A percentile compares a stretch with the other conserved stretches of the same genome.
phyloP scores from a whole-genome alignment of 2,329 filamentous ascomycete genomes.

The Drechslerella coelobrocha region DNA sequence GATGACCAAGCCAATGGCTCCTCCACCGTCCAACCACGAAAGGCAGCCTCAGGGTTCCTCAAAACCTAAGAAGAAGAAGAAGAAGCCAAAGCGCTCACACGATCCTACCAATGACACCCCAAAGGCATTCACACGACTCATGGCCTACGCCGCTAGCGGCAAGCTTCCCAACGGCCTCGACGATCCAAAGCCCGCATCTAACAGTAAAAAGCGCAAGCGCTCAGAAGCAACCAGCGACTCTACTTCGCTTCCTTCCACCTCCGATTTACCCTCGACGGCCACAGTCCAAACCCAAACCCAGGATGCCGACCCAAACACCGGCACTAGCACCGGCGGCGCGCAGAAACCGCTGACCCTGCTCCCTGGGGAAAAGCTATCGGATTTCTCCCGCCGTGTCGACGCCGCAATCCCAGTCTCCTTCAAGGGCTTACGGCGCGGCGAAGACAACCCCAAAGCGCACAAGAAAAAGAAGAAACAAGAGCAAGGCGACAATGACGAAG shows the following conservation, averaged over 20 bases:
- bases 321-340: conserved; percentile 51
- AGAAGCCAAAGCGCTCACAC: conserved; percentile 20
- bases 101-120: conserved; percentile 77
- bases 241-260: background rate
- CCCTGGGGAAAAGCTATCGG: conserved; percentile 80
- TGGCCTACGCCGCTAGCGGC: conserved; percentile 74
- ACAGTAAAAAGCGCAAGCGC: conserved; percentile 61
- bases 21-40: conserved; percentile 43
- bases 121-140: conserved; percentile 82
- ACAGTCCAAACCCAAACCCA: conserved; percentile 52
- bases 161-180: conserved; percentile 71
- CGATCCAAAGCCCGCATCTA: conserved; percentile 63
- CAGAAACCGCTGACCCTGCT: conserved; percentile 60
- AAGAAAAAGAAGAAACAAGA: conserved; percentile 61
- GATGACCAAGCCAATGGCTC: conserved; percentile 10
- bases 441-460: conserved; percentile 56
- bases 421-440: conserved; percentile 60
- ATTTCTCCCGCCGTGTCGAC: conserved; percentile 83
- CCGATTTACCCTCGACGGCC: background rate
- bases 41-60: conserved; percentile 10
- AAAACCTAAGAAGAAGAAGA: conserved; percentile 8
- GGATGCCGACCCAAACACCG: conserved; percentile 40
- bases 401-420: conserved; percentile 78
- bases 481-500: conserved; percentile 12
- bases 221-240: conserved; percentile 47